phyloP scores from a whole-genome alignment of 2,329 filamentous ascomycete genomes.

The Talaromyces sp. region DNA sequence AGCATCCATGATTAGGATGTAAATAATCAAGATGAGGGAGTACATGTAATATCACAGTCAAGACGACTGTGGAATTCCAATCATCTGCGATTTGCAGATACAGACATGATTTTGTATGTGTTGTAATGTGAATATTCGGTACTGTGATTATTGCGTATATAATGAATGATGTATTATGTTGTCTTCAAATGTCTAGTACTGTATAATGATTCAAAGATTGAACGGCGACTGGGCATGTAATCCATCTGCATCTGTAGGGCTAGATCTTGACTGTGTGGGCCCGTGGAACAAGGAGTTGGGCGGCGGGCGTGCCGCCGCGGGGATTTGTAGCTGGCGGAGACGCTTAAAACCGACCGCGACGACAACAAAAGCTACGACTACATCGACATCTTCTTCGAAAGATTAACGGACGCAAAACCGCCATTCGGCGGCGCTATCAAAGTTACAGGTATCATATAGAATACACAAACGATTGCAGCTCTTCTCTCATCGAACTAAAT shows the following conservation, averaged over 20 bases:
- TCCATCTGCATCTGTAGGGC: neutral
- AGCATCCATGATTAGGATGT: neutral
- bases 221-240: neutral
- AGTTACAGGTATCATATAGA: too few species aligned
- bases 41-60: neutral
- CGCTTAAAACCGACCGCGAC: neutral
- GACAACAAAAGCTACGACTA: neutral
- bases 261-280: neutral
- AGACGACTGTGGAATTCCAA: neutral
- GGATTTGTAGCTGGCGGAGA: neutral
- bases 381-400: neutral
- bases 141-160: slow-evolving; percentile 3
- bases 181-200: neutral
- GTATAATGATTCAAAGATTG: neutral
- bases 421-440: too few species aligned
- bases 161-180: slow-evolving; percentile 9
- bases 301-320: too few species aligned
- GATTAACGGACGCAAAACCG: too few species aligned
- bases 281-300: too few species aligned
- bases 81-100: slow-evolving; percentile 1
- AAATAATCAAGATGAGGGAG: slow-evolving; percentile 1
- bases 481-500: neutral
- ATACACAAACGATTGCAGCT: neutral
- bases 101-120: neutral
- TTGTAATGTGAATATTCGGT: slow-evolving; percentile 1